Evolutionary conservation across 2,329 filamentous ascomycete species (phyloP), one percentile per base, ranked within the genome.

Genomic region (Plectosphaerella sp.): DNA sequence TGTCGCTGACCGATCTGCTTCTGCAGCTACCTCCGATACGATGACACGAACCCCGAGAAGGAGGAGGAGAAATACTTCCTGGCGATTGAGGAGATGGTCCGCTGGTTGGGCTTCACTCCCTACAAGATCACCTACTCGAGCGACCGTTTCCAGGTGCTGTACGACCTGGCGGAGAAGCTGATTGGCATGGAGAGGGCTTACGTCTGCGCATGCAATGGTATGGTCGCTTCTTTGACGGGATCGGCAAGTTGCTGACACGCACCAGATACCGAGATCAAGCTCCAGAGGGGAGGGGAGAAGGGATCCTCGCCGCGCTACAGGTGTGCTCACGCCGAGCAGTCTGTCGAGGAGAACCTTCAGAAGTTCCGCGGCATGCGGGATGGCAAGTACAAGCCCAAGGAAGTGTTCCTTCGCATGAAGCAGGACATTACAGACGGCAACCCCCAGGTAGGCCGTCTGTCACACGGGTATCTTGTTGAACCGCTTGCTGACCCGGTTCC

Each of bases 1-100:
- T 18, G 41, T 12, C n/a, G n/a, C 15, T 11, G 6, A 20, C 41
- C 18, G 16, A 43, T 8, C 5, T 2, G 2, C 55, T 63, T 24
- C 88, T 4, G 4, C 16, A 49, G 84, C 69, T 87, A 87, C 63
- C 71, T 91, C 56, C 81, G 93, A 62, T 96, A 89, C 68, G 94
- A 97, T 67, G 94, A 97, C 63, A 97, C 94, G 14, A 97, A 97
- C 67, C 94, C 94, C 1, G 90, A 92, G 58, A 89, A 89, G 47
- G 94, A 97, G 68, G 89, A 97, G 67, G 89, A 96, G 70, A 80
- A 87, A 53, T 97, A 92, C 70, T 95, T 95, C 65, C 82, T 80
- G 11, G 88, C 90, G n/a, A 97, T 97, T 59, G 77, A 90, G 62
- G 91, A 97, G 57, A 91, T 93, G 66, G 81, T 97, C 48, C 72